Evolutionary conservation across 2,329 filamentous ascomycete genomes (phyloP).

Genomic region (Exophiala aquamarina): DNA sequence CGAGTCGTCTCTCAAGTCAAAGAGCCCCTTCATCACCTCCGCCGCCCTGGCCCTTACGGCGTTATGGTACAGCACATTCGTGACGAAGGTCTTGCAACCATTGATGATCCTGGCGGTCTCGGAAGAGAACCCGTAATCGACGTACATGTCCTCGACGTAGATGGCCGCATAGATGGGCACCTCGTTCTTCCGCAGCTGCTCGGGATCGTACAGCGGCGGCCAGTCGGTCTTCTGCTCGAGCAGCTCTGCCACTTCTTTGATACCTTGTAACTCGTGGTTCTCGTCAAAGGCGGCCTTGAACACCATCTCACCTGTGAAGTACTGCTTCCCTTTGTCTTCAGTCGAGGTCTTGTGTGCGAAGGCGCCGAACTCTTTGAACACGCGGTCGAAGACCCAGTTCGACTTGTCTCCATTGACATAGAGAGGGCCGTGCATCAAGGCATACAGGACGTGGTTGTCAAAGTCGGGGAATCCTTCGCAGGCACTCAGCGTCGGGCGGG

Average conservation of each 20-base stretch:
- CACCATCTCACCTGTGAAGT: constrained; percentile 85
- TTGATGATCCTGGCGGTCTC: constrained; percentile 74
- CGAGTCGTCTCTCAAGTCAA: constrained; percentile 71
- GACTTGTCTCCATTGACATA: constrained; percentile 74
- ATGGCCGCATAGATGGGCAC: constrained; percentile 85
- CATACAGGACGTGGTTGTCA: constrained; percentile 79
- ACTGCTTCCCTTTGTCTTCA: constrained; percentile 9
- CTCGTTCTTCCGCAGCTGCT: constrained; percentile 70
- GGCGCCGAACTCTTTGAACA: constrained; percentile 36
- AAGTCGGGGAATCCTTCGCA: constrained; percentile 69
- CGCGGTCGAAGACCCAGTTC: constrained; percentile 69
- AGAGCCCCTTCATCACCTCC: constrained; percentile 74
- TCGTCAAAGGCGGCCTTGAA: constrained; percentile 37
- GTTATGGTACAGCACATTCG: constrained; percentile 85
- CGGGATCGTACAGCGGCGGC: constrained; percentile 73
- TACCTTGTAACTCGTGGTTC: constrained; percentile 69
- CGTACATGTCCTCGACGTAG: constrained; percentile 89
- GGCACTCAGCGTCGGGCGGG: constrained; percentile 65
- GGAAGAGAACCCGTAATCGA: constrained; percentile 72
- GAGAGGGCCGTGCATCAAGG: constrained; percentile 81
- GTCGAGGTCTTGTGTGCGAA: constrained; percentile 42
- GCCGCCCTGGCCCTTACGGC: constrained; percentile 71
- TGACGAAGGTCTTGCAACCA: constrained; percentile 77
- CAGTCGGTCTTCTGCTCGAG: constrained; percentile 70
- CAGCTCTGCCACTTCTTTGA: constrained; percentile 68